These are phyloP conservation scores for Fistulina hepatica DNA, from an alignment of 1,284 basidiomycete genomes.

Conservation along the genomic window DNA sequence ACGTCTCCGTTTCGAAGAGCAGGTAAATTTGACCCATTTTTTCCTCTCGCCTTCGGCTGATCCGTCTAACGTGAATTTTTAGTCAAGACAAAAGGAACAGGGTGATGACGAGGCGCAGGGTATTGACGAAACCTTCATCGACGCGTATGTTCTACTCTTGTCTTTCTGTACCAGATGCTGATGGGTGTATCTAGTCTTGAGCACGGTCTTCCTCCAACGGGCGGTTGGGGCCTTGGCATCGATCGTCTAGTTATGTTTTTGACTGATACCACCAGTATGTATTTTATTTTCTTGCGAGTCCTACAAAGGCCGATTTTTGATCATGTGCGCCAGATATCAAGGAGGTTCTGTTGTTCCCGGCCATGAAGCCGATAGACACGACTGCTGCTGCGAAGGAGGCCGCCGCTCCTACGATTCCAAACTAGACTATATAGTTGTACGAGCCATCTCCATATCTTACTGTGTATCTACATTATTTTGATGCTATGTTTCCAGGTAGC, in stretches of 20 bases:
- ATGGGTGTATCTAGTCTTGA: slow-evolving; percentile 55
- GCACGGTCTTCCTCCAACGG: slow-evolving; percentile 95
- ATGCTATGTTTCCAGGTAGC: too few relatives aligned
- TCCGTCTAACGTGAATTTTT: slow-evolving; percentile 9
- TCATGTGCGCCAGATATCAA: slow-evolving; percentile 60
- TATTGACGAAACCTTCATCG: slow-evolving; percentile 89
- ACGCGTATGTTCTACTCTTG: slow-evolving; percentile 52
- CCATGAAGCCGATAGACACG: slow-evolving; percentile 74
- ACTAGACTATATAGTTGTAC: too few relatives aligned
- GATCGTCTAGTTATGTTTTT: slow-evolving; percentile 96
- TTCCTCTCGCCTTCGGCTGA: slow-evolving; percentile 4
- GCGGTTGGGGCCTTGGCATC: slow-evolving; percentile 93
- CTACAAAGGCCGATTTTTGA: slow-evolving; percentile 6
- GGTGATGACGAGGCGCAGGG: slow-evolving; percentile 98
- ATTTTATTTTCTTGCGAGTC: slow-evolving; percentile 1
- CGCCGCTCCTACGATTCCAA: too few relatives aligned
- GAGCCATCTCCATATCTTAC: too few relatives aligned
- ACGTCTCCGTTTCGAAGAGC: slow-evolving; percentile 92
- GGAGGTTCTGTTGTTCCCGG: slow-evolving; percentile 83
- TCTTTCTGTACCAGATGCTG: not conserved
- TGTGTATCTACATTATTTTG: too few relatives aligned
- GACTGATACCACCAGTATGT: slow-evolving; percentile 80
- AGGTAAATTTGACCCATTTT: slow-evolving; percentile 32
- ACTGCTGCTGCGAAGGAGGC: slow-evolving; percentile 16
- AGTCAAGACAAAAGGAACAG: slow-evolving; percentile 86